Evolutionary conservation across 208 protist species (phyloP).

Genomic region (Crithidia mellificae): DNA sequence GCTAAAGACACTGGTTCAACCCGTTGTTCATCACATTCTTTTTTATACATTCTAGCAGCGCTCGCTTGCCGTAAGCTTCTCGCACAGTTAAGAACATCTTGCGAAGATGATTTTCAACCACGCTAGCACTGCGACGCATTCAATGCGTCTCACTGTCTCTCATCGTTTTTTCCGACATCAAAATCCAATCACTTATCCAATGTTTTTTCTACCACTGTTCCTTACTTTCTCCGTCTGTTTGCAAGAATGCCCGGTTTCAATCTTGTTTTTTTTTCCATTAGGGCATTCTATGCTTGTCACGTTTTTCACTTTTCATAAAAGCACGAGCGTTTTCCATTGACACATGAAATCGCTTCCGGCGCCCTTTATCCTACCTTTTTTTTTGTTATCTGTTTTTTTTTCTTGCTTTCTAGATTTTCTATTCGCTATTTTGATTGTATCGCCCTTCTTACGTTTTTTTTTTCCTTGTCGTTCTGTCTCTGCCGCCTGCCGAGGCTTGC

Average conservation of each 20-base stretch:
- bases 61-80: no score
- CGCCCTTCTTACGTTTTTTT: no score
- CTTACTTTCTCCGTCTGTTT: not conserved
- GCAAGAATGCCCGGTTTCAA: not conserved
- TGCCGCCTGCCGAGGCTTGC: no score
- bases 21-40: no score
- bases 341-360: not conserved
- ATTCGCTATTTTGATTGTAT: not conserved
- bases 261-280: not conserved
- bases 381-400: slow-evolving; percentile 1
- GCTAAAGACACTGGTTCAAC: no score
- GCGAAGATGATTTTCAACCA: no score
- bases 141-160: not conserved
- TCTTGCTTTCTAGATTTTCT: slow-evolving; percentile 2
- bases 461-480: slow-evolving; percentile 3
- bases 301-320: slow-evolving; percentile 1
- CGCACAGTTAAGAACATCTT: no score
- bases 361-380: not conserved
- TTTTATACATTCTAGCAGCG: no score
- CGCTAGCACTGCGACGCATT: no score
- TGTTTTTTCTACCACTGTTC: not conserved
- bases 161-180: slow-evolving; percentile 7
- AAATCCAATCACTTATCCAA: not conserved
- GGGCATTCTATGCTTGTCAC: slow-evolving; percentile 5
- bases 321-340: not conserved